Evolutionary conservation across 176 grass and related monocot genomes (phyloP), one percentile per base, ranked within the genome.

Genomic region (Triticum aestivum): DNA sequence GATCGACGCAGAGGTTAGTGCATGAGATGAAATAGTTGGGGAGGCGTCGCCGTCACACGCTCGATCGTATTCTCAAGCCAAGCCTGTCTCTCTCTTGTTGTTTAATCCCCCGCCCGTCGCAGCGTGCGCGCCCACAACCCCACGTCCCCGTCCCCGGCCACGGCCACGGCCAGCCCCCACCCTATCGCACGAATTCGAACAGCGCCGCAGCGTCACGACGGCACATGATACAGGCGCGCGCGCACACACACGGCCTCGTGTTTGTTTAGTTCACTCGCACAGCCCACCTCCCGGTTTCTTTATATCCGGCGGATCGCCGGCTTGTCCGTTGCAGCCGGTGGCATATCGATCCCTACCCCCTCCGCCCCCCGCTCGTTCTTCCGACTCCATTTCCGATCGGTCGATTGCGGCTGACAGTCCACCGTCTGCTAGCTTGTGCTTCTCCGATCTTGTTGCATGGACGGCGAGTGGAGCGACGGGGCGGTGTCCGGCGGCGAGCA

Each of bases 391-490:
- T 61, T 11, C 21, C 21, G 29, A 27, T 27, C 45, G 12, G 45
- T 14, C 37, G 70, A 27, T 47, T 69, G 54, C 71, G 24, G 8
- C 49, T 38, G 52, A 7, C 14, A 11, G n/a, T 6, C 52, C 41
- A 3, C 8, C 23, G 42, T 73, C 72, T 18, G 37, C 49, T 18
- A 4, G 30, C 30, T 8, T 0, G 14, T 18, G 11, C 56, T 29
- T 73, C 34, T 83, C 34, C 10, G 73, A 10, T 78, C 23, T 17
- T 29, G 3, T 30, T 47, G 72, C 65, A 95, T 91, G 93, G 93
- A 90, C 66, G 63, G 69, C 8, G 91, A 92, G 88, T 91, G 90
- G 77, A 90, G 90, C 78, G 73, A 95, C 41, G 93, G 82, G 58
- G 76, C 86, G 11, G 79, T 10, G 77, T 88, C 89, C 23, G 64